Evolutionary conservation across 768 basidiomycete genomes (phyloP).

Genomic region (Mycena capillaripes): DNA sequence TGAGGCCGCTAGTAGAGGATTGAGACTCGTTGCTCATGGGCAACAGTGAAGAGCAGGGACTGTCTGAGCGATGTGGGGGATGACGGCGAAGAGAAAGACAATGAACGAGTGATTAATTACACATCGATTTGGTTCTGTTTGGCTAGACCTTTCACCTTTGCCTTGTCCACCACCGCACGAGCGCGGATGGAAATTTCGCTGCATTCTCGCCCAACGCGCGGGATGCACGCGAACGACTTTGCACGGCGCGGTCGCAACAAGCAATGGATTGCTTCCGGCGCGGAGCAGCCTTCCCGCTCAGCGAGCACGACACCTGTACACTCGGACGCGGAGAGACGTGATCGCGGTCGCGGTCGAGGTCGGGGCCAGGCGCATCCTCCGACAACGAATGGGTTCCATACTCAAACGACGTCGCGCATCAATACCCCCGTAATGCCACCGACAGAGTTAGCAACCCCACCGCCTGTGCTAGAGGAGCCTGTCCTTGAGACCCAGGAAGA

Average conservation of each 20-base stretch:
- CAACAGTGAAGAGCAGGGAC: too few relatives aligned
- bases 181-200: constrained; percentile 28
- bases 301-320: constrained; percentile 52
- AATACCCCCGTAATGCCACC: constrained; percentile 58
- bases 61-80: too few relatives aligned
- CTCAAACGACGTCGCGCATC: constrained; percentile 54
- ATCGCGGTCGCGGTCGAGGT: constrained; percentile 71
- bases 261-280: constrained; percentile 65
- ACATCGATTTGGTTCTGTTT: not conserved
- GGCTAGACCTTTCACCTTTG: constrained; percentile 8
- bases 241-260: constrained; percentile 64
- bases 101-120: too few relatives aligned
- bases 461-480: constrained; percentile 58
- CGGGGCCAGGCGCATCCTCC: constrained; percentile 47
- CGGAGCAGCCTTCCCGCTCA: constrained; percentile 53
- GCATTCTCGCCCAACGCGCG: constrained; percentile 26
- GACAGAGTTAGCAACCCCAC: constrained; percentile 44
- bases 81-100: too few relatives aligned
- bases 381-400: constrained; percentile 47
- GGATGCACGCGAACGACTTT: constrained; percentile 31
- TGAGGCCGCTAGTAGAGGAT: too few relatives aligned
- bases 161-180: constrained; percentile 6
- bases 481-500: constrained; percentile 73
- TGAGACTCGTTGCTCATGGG: too few relatives aligned
- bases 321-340: constrained; percentile 70